Evolutionary conservation across 768 basidiomycete species (phyloP).

Genomic region (Russula virescens): DNA sequence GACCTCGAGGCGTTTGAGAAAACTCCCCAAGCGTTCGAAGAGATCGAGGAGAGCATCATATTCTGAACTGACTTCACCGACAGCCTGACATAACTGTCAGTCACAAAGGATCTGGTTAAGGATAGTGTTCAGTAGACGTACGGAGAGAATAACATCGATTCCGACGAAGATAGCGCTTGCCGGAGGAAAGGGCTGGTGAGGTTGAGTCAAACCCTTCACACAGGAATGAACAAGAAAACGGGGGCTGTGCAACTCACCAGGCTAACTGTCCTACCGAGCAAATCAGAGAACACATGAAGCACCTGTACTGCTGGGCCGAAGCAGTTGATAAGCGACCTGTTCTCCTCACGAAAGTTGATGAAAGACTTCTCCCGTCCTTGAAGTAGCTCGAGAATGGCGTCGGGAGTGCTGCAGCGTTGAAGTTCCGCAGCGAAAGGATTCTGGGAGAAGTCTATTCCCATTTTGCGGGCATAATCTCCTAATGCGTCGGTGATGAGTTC

Average conservation of each 20-base stretch:
- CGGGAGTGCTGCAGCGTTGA: not conserved
- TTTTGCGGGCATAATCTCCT: not conserved
- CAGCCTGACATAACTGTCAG: not conserved
- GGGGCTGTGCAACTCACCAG: not conserved
- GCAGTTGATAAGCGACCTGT: not conserved
- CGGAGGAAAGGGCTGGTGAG: not conserved
- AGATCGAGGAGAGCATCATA: conserved; percentile 4
- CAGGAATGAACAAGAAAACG: not conserved
- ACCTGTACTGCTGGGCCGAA: not conserved
- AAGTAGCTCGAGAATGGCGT: not conserved
- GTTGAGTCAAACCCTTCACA: not conserved
- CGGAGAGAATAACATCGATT: not conserved
- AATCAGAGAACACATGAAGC: not conserved
- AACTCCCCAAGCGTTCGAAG: not conserved
- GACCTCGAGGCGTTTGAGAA: conserved; percentile 1
- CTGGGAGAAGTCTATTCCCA: not conserved
- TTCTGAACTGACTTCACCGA: not conserved
- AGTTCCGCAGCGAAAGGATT: not conserved
- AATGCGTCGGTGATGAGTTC: not conserved
- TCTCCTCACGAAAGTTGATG: not conserved
- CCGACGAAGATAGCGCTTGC: not conserved
- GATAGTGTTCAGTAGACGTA: not conserved
- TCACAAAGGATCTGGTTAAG: not conserved
- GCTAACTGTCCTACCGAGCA: not conserved
- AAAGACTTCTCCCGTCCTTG: not conserved